These are phyloP conservation scores for Solanum bulbocastanum DNA, from an alignment of 257 asterid genomes.

Conservation along the genomic window DNA sequence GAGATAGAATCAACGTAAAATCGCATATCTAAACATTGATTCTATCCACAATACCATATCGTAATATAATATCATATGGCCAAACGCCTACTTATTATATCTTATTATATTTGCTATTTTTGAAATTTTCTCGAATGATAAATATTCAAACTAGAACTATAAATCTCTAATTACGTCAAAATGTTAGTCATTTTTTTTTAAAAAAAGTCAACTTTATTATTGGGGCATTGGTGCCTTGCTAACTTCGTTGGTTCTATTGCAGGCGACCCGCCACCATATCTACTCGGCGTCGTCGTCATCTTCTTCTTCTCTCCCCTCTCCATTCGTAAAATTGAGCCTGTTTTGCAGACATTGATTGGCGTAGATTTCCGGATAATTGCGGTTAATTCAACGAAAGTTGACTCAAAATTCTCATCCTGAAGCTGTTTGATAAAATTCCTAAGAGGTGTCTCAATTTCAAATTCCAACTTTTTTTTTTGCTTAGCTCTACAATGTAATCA, in stretches of 20 bases:
- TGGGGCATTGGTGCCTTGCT: background rate
- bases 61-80: too few relatives aligned
- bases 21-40: too few relatives aligned
- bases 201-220: background rate
- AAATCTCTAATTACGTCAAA: background rate
- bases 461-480: background rate
- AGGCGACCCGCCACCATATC: background rate
- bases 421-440: background rate
- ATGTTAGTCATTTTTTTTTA: background rate
- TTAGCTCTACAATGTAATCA: conserved; percentile 1
- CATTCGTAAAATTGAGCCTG: background rate
- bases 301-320: background rate
- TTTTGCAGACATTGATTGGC: background rate
- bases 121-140: too few relatives aligned
- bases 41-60: too few relatives aligned
- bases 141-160: background rate
- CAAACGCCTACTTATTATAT: too few relatives aligned
- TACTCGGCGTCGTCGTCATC: background rate
- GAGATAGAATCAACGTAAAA: too few relatives aligned
- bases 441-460: background rate
- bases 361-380: background rate
- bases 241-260: background rate
- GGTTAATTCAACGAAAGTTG: background rate
- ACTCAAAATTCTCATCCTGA: background rate
- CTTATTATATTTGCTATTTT: too few relatives aligned